Evolutionary conservation across 2,329 filamentous ascomycete species (phyloP).

Genomic region (Trichoderma asperellum): DNA sequence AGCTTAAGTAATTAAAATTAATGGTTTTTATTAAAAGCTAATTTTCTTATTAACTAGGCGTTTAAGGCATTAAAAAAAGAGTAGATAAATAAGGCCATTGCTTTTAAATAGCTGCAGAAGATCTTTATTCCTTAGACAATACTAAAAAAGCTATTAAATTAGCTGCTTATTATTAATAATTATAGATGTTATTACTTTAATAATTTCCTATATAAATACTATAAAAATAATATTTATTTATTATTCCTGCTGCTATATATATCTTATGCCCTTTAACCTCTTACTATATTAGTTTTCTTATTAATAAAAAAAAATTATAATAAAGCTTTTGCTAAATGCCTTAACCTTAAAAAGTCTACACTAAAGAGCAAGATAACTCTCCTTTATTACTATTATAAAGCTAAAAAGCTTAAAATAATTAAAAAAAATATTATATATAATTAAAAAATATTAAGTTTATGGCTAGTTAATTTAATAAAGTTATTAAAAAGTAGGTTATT

Average conservation of each 20-base stretch:
- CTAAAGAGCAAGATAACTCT: too few species aligned
- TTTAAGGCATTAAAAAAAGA: neutral
- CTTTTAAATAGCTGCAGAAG: neutral
- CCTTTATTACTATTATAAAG: too few species aligned
- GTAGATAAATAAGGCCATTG: neutral
- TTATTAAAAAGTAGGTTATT: too few species aligned
- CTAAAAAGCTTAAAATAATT: too few species aligned
- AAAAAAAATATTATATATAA: too few species aligned
- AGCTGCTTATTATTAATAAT: slow-evolving; percentile 25
- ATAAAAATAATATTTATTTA: slow-evolving; percentile 14
- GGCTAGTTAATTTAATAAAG: too few species aligned
- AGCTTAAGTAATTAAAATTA: neutral
- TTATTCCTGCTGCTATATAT: neutral
- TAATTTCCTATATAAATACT: slow-evolving; percentile 28
- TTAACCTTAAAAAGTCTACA: neutral
- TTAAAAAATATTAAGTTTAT: too few species aligned
- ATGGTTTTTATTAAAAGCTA: neutral
- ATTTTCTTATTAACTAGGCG: neutral
- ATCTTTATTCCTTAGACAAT: slow-evolving; percentile 14
- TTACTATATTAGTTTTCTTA: neutral
- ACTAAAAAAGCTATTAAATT: neutral
- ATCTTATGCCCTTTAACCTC: neutral
- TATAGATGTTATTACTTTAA: slow-evolving; percentile 24
- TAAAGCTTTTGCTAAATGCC: neutral
- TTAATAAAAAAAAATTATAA: neutral